These are phyloP conservation scores for Cytospora paraplurivora DNA, from an alignment of 2,329 filamentous ascomycete genomes.

Conservation along the genomic window DNA sequence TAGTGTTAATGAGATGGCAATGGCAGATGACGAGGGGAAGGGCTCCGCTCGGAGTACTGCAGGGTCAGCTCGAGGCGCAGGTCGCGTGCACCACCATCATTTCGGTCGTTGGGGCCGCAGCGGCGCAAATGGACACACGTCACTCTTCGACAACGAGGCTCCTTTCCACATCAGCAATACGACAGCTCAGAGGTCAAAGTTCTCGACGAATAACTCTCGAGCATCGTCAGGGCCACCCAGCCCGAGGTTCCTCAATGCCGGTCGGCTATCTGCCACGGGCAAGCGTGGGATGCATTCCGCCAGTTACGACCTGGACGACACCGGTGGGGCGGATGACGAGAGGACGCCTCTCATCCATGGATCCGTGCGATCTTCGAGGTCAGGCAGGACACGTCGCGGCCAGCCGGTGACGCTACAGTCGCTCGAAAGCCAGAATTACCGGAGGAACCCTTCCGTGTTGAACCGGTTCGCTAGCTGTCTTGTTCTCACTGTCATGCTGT, in stretches of 20 bases:
- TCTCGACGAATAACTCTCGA: conserved; percentile 55
- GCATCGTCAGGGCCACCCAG: conserved; percentile 71
- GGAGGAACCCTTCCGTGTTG: conserved; percentile 64
- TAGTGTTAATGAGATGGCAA: conserved; percentile 53
- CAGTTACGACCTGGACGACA: conserved; percentile 80
- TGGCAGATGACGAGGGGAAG: conserved; percentile 69
- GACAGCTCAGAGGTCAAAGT: conserved; percentile 56
- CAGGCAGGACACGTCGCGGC: conserved; percentile 59
- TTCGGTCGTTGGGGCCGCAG: conserved; percentile 73
- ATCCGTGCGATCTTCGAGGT: conserved; percentile 59
- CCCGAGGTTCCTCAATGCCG: conserved; percentile 56
- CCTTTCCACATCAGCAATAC: conserved; percentile 64
- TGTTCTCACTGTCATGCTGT: conserved; percentile 77
- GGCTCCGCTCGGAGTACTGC: conserved; percentile 62
- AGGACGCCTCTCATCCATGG: conserved; percentile 70
- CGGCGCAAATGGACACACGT: conserved; percentile 67
- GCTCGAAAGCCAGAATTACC: conserved; percentile 72
- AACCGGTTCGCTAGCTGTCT: conserved; percentile 83
- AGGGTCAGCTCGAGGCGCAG: conserved; percentile 66
- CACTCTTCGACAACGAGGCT: conserved; percentile 75
- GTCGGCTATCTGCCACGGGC: conserved; percentile 33
- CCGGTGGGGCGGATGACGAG: conserved; percentile 82
- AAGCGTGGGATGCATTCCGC: conserved; percentile 64
- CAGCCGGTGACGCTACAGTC: conserved; percentile 60
- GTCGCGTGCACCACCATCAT: conserved; percentile 76